phyloP scores from a whole-genome alignment of 345 rosid genomes.

The Aquilaria malaccensis region DNA sequence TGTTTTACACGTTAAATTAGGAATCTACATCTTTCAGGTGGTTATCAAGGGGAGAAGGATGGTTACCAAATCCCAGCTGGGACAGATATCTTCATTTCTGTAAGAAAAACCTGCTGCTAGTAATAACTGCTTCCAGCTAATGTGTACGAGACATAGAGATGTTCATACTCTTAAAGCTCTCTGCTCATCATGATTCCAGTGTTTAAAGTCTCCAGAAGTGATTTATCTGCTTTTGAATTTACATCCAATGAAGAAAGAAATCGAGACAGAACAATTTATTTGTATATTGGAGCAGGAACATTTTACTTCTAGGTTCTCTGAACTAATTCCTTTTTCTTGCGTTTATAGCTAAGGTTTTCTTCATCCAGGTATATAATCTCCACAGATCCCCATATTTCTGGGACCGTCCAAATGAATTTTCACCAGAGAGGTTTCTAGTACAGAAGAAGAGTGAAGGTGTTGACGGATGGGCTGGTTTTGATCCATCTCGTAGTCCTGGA shows the following conservation, averaged over 20 bases:
- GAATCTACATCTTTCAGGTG: constrained; percentile 42
- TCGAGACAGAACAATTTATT: too few species aligned
- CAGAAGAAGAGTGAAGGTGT: constrained; percentile 42
- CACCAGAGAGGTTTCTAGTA: constrained; percentile 73
- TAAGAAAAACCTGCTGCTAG: constrained; percentile 24
- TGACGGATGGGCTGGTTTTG: constrained; percentile 90
- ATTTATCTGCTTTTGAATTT: too few species aligned
- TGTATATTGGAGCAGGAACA: too few species aligned
- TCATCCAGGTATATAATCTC: constrained; percentile 70
- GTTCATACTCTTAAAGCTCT: too few species aligned
- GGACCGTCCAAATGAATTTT: constrained; percentile 71
- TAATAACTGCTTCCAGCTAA: not conserved
- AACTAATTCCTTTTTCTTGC: too few species aligned
- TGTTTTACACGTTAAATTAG: not conserved
- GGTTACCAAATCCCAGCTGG: constrained; percentile 77
- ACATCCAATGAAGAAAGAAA: too few species aligned
- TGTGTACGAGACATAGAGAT: too few species aligned
- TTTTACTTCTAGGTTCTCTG: too few species aligned
- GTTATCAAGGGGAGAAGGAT: constrained; percentile 61
- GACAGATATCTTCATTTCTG: constrained; percentile 86
- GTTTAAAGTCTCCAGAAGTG: too few species aligned
- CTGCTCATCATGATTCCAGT: too few species aligned
- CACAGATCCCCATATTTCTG: constrained; percentile 91
- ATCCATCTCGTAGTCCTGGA: constrained; percentile 90
- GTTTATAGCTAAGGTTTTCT: not conserved